phyloP scores from a whole-genome alignment of 495 filamentous ascomycete genomes.

The Bombardia bombarda region DNA sequence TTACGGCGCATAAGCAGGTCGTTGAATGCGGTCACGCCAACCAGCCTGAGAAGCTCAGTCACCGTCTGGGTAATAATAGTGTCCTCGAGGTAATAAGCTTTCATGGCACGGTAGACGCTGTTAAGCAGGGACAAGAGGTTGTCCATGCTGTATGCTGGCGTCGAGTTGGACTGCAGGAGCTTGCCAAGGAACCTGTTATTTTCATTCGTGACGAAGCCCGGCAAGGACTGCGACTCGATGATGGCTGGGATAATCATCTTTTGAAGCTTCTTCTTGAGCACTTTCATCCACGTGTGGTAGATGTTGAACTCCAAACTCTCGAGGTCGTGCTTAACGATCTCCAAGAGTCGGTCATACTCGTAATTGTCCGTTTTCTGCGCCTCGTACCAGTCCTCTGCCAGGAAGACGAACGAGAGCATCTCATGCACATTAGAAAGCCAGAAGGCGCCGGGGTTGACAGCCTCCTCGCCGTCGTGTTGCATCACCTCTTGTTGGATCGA shows the following conservation, averaged over 20 bases:
- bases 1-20: conserved; percentile 96
- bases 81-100: conserved; percentile 94
- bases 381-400: conserved; percentile 99
- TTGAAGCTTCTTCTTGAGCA: conserved; percentile 94
- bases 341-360: conserved; percentile 93
- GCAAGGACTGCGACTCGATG: conserved; percentile 96
- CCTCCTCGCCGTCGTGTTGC: conserved; percentile 96
- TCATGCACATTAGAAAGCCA: conserved; percentile 99
- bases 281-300: conserved; percentile 99
- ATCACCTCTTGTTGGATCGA: conserved; percentile 98
- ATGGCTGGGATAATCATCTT: conserved; percentile 99
- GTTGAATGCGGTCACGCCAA: conserved; percentile 98
- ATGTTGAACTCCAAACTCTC: conserved; percentile 99
- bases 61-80: conserved; percentile 90
- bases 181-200: conserved; percentile 97
- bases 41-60: conserved; percentile 85
- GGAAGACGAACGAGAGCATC: conserved; percentile 99
- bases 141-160: conserved; percentile 97
- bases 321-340: conserved; percentile 98
- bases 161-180: conserved; percentile 76
- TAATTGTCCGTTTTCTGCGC: conserved; percentile 98
- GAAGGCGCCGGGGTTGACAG: conserved; percentile 94
- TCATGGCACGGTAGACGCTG: conserved; percentile 97
- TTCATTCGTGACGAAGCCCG: conserved; percentile 97
- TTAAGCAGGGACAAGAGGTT: conserved; percentile 94